Base-by-base conservation (phyloP, 768 basidiomycete species). In the Calocybe indica region DNA sequence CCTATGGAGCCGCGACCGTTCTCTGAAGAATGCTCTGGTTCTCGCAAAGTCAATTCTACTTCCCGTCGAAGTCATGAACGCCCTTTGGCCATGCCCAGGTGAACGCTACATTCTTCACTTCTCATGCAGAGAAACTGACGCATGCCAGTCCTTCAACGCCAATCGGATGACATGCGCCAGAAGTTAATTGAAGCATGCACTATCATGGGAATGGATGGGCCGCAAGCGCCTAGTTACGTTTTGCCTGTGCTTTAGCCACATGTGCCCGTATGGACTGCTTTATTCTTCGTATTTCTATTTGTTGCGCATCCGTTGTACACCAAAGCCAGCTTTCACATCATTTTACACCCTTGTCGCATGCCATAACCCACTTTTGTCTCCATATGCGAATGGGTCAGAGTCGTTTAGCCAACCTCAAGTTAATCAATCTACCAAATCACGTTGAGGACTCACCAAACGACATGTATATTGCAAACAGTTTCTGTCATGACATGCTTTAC, bases 41-140 rank as follows among this genome's bases (percentile, higher is more conserved):
- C 69, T 88, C 8, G 88, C 78, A 5, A 85, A 85, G 58, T 69
- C 73, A 0, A 77, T 89, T 48, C 66, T 88, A 28, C 57, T 73
- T 7, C 75, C 82, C 2, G 68, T 87, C 33, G 86, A 89, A 46
- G 75, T 79, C 11, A 71, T 88, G 61, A 85, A 83, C 53, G 71
- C 71, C 15, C 67, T 88, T 30, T 90, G 88, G 87, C 84, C 83
- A 5, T 74, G 73, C 55, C 58, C 65, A 7, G 52, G 76, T 77
- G 57, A 46, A 70, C 64, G 29, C 44, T 45, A n/a, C 37, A 28
- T 35, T 40, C 15, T 29, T 9, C 36, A 6, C 14, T 5, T 34
- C 7, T 34, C 5, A 3, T 12, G 35, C 50, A 47, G 7, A 40
- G 37, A 49, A 12, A 7, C 37, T 30, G 43, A 8, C 14, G 11